Percentiles rank a stretch among this genome's conserved stretches.
phyloP scores from a whole-genome alignment of 108 stramenopile genomes.

The Schizochytrium sp. region DNA sequence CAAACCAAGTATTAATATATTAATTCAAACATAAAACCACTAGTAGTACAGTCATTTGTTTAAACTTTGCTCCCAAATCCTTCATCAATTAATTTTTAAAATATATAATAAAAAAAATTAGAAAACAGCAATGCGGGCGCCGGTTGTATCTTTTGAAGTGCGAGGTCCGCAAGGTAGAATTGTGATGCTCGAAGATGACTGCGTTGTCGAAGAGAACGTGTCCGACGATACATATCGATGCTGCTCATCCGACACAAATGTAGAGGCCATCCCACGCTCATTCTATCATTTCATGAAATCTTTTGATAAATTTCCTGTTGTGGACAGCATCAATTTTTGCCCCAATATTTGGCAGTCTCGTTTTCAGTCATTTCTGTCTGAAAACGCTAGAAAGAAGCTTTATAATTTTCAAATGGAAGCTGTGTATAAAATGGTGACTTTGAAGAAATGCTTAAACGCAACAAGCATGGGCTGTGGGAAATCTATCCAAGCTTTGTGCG shows the following conservation, averaged over 20 bases:
- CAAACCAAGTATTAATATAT: no score
- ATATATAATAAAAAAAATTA: no score
- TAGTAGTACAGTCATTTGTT: no score
- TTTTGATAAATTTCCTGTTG: neutral
- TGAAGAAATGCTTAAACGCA: neutral
- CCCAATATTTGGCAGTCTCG: neutral
- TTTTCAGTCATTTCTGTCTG: neutral
- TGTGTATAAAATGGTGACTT: neutral
- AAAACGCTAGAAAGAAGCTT: neutral
- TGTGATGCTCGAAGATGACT: neutral
- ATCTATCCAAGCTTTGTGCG: neutral
- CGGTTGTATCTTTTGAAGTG: no score
- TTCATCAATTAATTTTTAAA: no score
- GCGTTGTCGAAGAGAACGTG: neutral
- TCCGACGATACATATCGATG: neutral
- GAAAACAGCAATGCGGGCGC: no score
- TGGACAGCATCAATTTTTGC: neutral
- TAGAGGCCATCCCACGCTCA: neutral
- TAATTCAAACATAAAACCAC: no score
- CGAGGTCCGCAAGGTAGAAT: no score
- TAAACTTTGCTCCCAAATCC: no score
- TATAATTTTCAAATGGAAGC: neutral
- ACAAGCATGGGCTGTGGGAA: slow-evolving; percentile 32
- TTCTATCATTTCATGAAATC: neutral
- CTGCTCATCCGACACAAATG: neutral